Evolutionary conservation across 768 basidiomycete genomes (phyloP), one percentile per base, ranked within the genome.

Genomic region (Mycena crocata): DNA sequence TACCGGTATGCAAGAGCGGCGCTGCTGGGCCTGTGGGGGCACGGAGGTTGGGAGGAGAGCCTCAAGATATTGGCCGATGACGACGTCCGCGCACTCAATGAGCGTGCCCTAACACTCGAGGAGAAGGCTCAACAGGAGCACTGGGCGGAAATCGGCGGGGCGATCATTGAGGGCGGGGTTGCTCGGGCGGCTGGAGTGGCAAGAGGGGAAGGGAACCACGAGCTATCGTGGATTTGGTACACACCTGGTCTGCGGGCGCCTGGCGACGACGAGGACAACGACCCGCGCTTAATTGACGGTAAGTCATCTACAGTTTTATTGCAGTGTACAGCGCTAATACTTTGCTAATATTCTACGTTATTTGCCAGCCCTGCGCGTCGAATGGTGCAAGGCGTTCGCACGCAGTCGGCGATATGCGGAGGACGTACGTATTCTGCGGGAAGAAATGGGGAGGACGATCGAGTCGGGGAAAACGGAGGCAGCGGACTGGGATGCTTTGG

Each of bases 371-470:
- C 32, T 63, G 52, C 37, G 54, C 4, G 55, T 57, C 6, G 40
- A 57, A n/a, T 57, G 55, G 55, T 57, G 55, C 24, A 44, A 57
- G 17, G 55, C 39, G 3, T 57, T 52, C 4, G 23, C 57, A 2
- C n/a, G 49, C 2, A 39, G 50, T 0, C n/a, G 28, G 9, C 64
- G 57, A 1, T 61, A n/a, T 37, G 26, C 44, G 10, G 57, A 66
- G 58, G 64, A 66, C 9, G n/a, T 48, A 7, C 24, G 24, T 14
- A 28, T 60, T 0, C 12, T 61, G 1, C 31, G 39, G 1, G 64
- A 51, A 23, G 57, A 66, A 34, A 66, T 66, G 64, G 23, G 31
- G 0, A 28, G 64, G 15, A 52, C 42, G 19, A 45, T 62, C 40
- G 50, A 8, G 51, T 57, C 5, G 6, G 55, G 55, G 4, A 2